phyloP scores from a whole-genome alignment of 1,139 yeast species.

The Arxiozyma bovina region DNA sequence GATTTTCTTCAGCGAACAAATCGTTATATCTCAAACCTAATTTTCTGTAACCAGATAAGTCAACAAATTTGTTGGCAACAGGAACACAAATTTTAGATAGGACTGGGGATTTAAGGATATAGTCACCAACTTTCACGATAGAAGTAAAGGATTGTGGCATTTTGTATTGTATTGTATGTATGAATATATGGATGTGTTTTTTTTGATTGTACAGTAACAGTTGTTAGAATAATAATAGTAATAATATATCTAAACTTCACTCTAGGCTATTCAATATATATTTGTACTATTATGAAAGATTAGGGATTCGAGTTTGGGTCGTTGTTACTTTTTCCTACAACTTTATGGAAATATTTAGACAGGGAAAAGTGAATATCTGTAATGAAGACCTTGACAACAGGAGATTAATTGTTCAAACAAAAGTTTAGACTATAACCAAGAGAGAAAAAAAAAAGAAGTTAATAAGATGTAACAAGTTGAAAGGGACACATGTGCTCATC shows the following conservation, averaged over 20 bases:
- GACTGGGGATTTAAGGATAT: slow-evolving; percentile 70
- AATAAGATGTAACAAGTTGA: too few relatives aligned
- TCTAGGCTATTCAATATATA: not conserved
- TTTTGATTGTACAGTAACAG: too few relatives aligned
- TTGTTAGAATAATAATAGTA: too few relatives aligned
- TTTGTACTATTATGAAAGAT: not conserved
- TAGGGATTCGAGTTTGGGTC: too few relatives aligned
- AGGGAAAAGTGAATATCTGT: too few relatives aligned
- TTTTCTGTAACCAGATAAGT: slow-evolving; percentile 84
- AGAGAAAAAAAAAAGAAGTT: too few relatives aligned
- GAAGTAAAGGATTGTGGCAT: slow-evolving; percentile 56
- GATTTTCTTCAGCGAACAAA: slow-evolving; percentile 77
- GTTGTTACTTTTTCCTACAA: too few relatives aligned
- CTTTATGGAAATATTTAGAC: too few relatives aligned
- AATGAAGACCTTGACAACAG: too few relatives aligned
- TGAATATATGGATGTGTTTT: not conserved
- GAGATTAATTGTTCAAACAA: too few relatives aligned
- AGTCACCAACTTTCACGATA: slow-evolving; percentile 73
- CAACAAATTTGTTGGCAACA: slow-evolving; percentile 62
- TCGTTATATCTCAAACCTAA: slow-evolving; percentile 88
- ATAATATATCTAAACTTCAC: not conserved
- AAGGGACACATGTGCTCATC: too few relatives aligned
- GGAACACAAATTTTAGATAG: slow-evolving; percentile 72
- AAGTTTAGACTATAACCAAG: too few relatives aligned
- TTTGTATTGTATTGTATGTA: slow-evolving; percentile 1